phyloP scores from a whole-genome alignment of 768 basidiomycete species.

The Tubosaeta sp. region DNA sequence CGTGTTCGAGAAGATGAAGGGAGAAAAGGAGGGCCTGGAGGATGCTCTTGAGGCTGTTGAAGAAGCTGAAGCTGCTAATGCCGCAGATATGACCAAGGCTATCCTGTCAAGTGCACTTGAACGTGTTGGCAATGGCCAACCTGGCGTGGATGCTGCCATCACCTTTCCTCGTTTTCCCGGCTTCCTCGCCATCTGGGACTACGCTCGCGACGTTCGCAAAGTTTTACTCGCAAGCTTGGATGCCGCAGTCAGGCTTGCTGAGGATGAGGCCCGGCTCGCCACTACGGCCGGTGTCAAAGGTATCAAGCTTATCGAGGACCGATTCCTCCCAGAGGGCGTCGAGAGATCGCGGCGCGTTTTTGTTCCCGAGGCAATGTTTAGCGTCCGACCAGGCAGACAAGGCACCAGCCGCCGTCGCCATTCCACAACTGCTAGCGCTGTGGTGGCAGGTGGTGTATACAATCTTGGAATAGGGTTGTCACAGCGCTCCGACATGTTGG shows the following conservation, averaged over 20 bases:
- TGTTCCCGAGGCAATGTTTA: conserved; percentile 98
- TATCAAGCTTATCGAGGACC: conserved; percentile 67
- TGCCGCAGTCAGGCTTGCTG: conserved; percentile 69
- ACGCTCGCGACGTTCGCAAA: conserved; percentile 73
- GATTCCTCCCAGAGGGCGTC: conserved; percentile 74
- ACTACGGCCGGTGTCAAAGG: conserved; percentile 63
- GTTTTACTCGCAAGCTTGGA: conserved; percentile 81
- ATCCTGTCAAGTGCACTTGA: conserved; percentile 68
- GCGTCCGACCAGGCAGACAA: conserved; percentile 42
- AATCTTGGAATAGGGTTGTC: conserved; percentile 84
- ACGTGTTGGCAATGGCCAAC: conserved; percentile 69
- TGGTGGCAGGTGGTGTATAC: conserved; percentile 73
- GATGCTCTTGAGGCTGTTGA: conserved; percentile 76
- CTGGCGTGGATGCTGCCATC: conserved; percentile 50
- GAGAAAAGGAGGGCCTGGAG: conserved; percentile 68
- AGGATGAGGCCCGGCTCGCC: conserved; percentile 74
- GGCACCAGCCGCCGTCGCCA: conserved; percentile 35
- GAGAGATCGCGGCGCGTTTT: conserved; percentile 82
- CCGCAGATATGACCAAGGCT: conserved; percentile 50
- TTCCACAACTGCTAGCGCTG: conserved; percentile 37
- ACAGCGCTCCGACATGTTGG: conserved; percentile 69
- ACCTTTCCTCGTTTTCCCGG: conserved; percentile 81
- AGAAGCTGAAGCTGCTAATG: conserved; percentile 59
- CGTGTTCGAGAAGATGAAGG: conserved; percentile 84
- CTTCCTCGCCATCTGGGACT: conserved; percentile 78